Percentiles rank a stretch among this genome's conserved stretches.
These are phyloP conservation scores for Pholiota molesta DNA, from an alignment of 768 basidiomycete genomes.

Conservation along the genomic window DNA sequence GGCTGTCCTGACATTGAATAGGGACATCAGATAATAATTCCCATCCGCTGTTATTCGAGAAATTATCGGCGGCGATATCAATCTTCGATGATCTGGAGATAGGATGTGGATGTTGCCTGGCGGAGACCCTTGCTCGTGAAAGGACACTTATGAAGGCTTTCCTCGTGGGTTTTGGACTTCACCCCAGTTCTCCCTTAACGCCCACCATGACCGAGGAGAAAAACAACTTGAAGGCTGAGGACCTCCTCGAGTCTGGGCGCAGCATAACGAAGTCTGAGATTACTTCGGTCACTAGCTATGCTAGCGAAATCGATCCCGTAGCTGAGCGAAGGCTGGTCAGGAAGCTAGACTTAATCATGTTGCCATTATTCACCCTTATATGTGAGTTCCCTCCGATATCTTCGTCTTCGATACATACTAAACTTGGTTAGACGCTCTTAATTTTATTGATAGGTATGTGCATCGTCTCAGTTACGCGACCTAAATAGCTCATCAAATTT, in stretches of 20 bases:
- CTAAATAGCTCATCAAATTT: not conserved
- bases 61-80: not conserved
- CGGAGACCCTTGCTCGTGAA: not conserved
- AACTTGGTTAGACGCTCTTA: conserved; percentile 32
- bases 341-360: conserved; percentile 36
- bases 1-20: conserved; percentile 5
- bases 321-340: conserved; percentile 36
- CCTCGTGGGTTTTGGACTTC: not conserved
- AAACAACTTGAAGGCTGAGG: conserved; percentile 5
- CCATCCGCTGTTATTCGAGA: conserved; percentile 1
- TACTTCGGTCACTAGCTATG: conserved; percentile 6
- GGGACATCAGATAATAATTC: conserved; percentile 1
- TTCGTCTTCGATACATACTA: not conserved
- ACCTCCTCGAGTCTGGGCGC: conserved; percentile 8
- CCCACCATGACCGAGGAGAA: conserved; percentile 12
- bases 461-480: not conserved
- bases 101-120: not conserved
- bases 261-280: conserved; percentile 2
- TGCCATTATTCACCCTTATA: conserved; percentile 43
- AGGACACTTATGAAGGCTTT: not conserved
- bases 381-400: conserved; percentile 29
- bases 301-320: conserved; percentile 31
- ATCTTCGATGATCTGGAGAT: conserved; percentile 2
- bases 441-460: conserved; percentile 39
- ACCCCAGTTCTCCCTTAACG: conserved; percentile 3